These are phyloP conservation scores for Taphrina pruni DNA, from an alignment of 1,139 yeast species.

Conservation along the genomic window DNA sequence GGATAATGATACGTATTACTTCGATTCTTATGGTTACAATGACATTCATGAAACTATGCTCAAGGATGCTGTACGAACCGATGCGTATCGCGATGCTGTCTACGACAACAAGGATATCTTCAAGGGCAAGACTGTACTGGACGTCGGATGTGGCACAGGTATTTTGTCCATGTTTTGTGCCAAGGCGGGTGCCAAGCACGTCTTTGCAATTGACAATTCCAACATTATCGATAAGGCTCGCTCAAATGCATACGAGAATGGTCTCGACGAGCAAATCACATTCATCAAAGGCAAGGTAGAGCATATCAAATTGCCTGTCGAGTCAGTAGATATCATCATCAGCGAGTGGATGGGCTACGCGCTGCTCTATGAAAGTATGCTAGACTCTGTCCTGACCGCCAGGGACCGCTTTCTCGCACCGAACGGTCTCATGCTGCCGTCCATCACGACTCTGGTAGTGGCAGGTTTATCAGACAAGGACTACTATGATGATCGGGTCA, in stretches of 20 bases:
- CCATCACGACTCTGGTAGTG: slow-evolving; percentile 60
- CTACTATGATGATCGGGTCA: slow-evolving; percentile 61
- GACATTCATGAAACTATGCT: slow-evolving; percentile 99
- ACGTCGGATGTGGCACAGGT: slow-evolving; percentile 75
- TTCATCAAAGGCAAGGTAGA: slow-evolving; percentile 91
- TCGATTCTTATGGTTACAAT: slow-evolving; percentile 92
- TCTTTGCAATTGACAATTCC: slow-evolving; percentile 75
- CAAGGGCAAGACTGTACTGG: slow-evolving; percentile 92
- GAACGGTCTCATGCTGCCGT: slow-evolving; percentile 59
- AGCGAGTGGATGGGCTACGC: slow-evolving; percentile 99
- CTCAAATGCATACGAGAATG: slow-evolving; percentile 81
- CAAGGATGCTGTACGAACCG: slow-evolving; percentile 90
- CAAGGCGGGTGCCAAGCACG: slow-evolving; percentile 65
- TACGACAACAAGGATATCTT: slow-evolving; percentile 86
- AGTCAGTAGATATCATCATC: slow-evolving; percentile 86
- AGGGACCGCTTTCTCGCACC: slow-evolving; percentile 80
- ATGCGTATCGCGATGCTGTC: slow-evolving; percentile 91
- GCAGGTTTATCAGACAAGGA: slow-evolving; percentile 64
- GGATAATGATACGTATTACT: slow-evolving; percentile 82
- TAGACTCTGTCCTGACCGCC: slow-evolving; percentile 93
- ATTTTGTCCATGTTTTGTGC: slow-evolving; percentile 65
- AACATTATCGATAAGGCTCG: slow-evolving; percentile 93
- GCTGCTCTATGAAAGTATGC: slow-evolving; percentile 92
- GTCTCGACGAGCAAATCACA: slow-evolving; percentile 84
- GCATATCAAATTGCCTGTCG: slow-evolving; percentile 80